Conservation (phyloP, 108 stramenopile genomes). For the Cyclotella kingstonii region DNA sequence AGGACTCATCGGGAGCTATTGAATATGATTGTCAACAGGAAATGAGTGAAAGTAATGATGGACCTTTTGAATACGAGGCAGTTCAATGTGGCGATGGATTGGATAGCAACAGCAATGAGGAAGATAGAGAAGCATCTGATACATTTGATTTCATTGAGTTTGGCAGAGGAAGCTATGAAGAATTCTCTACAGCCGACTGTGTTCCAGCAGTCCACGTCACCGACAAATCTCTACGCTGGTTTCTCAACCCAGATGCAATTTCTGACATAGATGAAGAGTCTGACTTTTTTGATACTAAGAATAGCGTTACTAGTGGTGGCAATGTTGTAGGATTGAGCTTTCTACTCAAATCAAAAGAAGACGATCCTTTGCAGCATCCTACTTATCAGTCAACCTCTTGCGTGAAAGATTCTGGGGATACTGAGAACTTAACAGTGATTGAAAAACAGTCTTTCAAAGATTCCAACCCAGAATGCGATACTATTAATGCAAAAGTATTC, state of each 20-base stretch:
- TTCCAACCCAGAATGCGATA: neutral
- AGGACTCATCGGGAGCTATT: conserved; percentile 39
- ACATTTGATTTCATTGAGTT: conserved; percentile 6
- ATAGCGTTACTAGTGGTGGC: conserved; percentile 11
- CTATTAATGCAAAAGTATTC: conserved; percentile 7
- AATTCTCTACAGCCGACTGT: conserved; percentile 7
- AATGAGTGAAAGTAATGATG: neutral
- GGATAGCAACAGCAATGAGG: conserved; percentile 4
- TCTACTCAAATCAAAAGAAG: conserved; percentile 4
- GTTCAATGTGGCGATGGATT: conserved; percentile 7
- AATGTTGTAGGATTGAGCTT: conserved; percentile 7
- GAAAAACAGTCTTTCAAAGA: too few relatives aligned
- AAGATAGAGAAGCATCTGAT: conserved; percentile 1
- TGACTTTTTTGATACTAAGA: conserved; percentile 18
- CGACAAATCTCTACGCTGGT: conserved; percentile 17
- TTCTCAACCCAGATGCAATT: conserved; percentile 28
- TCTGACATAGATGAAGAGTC: conserved; percentile 32
- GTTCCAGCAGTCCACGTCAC: neutral
- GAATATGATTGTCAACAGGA: conserved; percentile 13
- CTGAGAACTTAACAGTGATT: too few relatives aligned
- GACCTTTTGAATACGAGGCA: conserved; percentile 2
- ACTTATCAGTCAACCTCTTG: too few relatives aligned
- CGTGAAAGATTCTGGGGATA: too few relatives aligned
- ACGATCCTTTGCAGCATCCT: neutral
- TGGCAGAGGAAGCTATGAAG: conserved; percentile 10